phyloP scores from a whole-genome alignment of 148 eudicot species.

The Fagopyrum tataricum region DNA sequence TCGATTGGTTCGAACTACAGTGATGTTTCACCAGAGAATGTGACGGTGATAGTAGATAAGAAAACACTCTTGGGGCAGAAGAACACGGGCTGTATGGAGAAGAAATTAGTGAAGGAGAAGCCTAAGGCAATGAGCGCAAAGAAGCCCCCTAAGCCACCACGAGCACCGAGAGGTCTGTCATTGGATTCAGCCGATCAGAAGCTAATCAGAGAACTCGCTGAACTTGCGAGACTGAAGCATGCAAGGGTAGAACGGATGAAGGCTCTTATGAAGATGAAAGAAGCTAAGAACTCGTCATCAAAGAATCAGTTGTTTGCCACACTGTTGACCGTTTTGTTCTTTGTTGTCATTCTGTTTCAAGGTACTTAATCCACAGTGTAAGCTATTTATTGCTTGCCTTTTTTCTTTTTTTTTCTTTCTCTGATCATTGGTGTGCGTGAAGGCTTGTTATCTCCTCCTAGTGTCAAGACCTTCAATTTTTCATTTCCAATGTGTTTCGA shows the following conservation, averaged over 20 bases:
- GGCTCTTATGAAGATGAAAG: slow-evolving; percentile 77
- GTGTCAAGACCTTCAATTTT: neutral
- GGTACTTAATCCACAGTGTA: slow-evolving; percentile 31
- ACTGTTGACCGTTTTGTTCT: slow-evolving; percentile 56
- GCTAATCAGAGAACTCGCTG: slow-evolving; percentile 70
- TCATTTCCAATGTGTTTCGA: neutral
- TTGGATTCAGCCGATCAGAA: slow-evolving; percentile 82
- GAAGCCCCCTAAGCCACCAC: slow-evolving; percentile 73
- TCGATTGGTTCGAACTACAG: slow-evolving; percentile 4
- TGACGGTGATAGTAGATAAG: slow-evolving; percentile 27
- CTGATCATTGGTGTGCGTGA: slow-evolving; percentile 4
- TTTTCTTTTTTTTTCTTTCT: neutral
- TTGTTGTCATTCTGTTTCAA: slow-evolving; percentile 63
- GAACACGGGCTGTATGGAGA: slow-evolving; percentile 23
- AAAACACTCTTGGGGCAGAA: slow-evolving; percentile 20
- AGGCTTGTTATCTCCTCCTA: neutral
- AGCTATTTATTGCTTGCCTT: neutral
- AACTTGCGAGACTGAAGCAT: slow-evolving; percentile 64
- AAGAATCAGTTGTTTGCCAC: slow-evolving; percentile 55
- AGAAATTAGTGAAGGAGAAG: slow-evolving; percentile 40
- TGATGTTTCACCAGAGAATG: slow-evolving; percentile 23
- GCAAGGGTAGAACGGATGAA: slow-evolving; percentile 73
- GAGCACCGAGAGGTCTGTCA: slow-evolving; percentile 69
- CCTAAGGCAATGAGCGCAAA: slow-evolving; percentile 57
- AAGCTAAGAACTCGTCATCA: slow-evolving; percentile 42